A percentile compares a stretch with the other conserved stretches of the same genome.
phyloP scores from a whole-genome alignment of 257 asterid species.

The Parsonsia alboflavescens region DNA sequence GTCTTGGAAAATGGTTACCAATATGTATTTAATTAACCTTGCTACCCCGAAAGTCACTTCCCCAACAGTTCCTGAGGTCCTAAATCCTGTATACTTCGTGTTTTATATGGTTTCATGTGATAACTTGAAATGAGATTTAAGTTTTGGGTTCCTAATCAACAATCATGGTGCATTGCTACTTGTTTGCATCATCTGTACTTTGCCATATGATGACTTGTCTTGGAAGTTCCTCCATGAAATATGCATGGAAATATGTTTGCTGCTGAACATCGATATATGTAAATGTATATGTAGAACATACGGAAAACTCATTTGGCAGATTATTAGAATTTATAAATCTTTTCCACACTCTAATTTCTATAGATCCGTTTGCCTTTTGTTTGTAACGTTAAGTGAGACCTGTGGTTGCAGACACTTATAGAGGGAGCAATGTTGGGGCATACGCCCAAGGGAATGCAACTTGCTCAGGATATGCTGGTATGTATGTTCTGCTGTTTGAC shows the following conservation, averaged over 20 bases:
- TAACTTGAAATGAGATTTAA: neutral
- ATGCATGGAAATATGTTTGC: neutral
- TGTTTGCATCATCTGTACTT: neutral
- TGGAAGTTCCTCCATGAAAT: neutral
- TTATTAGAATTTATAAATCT: neutral
- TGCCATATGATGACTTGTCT: neutral
- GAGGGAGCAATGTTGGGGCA: slow-evolving; percentile 90
- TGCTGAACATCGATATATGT: neutral
- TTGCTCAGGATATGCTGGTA: slow-evolving; percentile 89
- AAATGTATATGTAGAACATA: neutral
- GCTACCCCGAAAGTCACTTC: neutral
- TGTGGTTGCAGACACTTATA: slow-evolving; percentile 51
- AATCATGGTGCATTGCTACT: neutral
- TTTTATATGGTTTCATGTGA: neutral
- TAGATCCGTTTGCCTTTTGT: neutral
- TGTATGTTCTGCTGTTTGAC: slow-evolving; percentile 1
- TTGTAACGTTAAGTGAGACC: neutral
- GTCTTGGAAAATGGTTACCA: neutral
- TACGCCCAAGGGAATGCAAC: slow-evolving; percentile 82
- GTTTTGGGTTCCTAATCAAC: neutral
- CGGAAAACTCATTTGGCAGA: too few species aligned
- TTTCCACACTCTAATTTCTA: neutral
- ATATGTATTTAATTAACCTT: neutral
- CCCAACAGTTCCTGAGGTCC: neutral
- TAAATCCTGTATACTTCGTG: neutral